Conservation (phyloP, 192 early-diverging fungal genomes). For the Gigaspora rosea region DNA sequence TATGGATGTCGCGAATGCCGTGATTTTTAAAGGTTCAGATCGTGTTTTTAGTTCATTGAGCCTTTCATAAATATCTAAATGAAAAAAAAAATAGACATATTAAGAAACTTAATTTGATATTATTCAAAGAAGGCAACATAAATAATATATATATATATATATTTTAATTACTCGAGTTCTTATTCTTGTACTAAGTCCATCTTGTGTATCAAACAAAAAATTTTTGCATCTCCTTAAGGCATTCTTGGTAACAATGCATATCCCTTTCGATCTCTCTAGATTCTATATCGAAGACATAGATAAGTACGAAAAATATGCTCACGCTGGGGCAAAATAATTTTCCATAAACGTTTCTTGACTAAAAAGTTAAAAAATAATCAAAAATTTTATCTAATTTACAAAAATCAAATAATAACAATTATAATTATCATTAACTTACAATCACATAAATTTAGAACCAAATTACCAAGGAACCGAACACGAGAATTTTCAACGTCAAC, state of each 20-base stretch:
- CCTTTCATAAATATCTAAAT: conserved; percentile 65
- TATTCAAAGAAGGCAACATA: neutral
- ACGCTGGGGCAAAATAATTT: conserved; percentile 81
- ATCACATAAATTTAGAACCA: conserved; percentile 98
- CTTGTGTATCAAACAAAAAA: conserved; percentile 97
- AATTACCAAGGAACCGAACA: conserved; percentile 92
- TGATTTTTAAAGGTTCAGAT: conserved; percentile 69
- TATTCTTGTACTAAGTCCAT: conserved; percentile 91
- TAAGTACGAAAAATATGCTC: too few species aligned
- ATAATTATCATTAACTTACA: conserved; percentile 52
- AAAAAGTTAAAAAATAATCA: conserved; percentile 12
- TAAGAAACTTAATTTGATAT: neutral
- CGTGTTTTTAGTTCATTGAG: conserved; percentile 64
- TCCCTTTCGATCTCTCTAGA: conserved; percentile 91
- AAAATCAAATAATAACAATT: neutral
- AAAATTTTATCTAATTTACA: neutral
- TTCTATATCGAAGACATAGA: conserved; percentile 98
- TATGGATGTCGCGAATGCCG: conserved; percentile 80
- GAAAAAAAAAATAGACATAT: conserved; percentile 21
- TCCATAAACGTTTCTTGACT: too few species aligned
- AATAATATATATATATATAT: neutral
- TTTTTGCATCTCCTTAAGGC: conserved; percentile 86
- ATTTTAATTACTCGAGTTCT: conserved; percentile 58
- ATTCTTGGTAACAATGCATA: conserved; percentile 88
- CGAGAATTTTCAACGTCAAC: conserved; percentile 98